Conservation (phyloP, 352 stramenopile genomes). For the Pythium pyrilobum region DNA sequence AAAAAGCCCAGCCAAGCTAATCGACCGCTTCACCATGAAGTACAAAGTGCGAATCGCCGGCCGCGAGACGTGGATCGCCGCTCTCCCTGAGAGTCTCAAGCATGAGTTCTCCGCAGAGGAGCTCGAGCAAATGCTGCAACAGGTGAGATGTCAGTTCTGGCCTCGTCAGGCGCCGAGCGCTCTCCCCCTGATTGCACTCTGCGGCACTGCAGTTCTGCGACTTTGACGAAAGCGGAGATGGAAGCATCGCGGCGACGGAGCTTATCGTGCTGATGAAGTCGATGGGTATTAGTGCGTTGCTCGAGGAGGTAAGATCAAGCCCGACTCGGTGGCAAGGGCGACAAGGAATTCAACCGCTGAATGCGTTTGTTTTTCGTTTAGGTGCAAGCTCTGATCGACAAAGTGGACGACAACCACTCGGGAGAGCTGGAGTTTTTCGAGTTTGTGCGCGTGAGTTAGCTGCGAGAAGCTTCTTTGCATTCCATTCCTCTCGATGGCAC, state of each 20-base stretch:
- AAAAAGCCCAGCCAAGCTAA: no score
- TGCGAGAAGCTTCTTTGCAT: neutral
- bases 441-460: constrained; percentile 45
- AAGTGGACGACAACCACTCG: constrained; percentile 66
- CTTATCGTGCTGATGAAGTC: constrained; percentile 56
- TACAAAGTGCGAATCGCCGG: constrained; percentile 35
- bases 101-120: constrained; percentile 64
- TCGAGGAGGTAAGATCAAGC: constrained; percentile 43
- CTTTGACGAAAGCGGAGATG: constrained; percentile 61
- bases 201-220: constrained; percentile 40
- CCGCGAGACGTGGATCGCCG: constrained; percentile 40
- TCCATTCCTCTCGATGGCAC: neutral
- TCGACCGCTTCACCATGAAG: constrained; percentile 33
- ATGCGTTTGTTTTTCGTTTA: neutral
- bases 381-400: constrained; percentile 61
- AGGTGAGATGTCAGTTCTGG: constrained; percentile 23
- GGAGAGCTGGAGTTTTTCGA: constrained; percentile 62
- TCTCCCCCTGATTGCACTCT: neutral
- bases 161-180: neutral
- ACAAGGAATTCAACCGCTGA: neutral
- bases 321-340: no score
- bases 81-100: constrained; percentile 46
- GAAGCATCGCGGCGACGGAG: constrained; percentile 51
- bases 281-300: constrained; percentile 43
- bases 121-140: constrained; percentile 59